Evolutionary conservation across 2,329 filamentous ascomycete genomes (phyloP).

Genomic region (Ustulina deusta): DNA sequence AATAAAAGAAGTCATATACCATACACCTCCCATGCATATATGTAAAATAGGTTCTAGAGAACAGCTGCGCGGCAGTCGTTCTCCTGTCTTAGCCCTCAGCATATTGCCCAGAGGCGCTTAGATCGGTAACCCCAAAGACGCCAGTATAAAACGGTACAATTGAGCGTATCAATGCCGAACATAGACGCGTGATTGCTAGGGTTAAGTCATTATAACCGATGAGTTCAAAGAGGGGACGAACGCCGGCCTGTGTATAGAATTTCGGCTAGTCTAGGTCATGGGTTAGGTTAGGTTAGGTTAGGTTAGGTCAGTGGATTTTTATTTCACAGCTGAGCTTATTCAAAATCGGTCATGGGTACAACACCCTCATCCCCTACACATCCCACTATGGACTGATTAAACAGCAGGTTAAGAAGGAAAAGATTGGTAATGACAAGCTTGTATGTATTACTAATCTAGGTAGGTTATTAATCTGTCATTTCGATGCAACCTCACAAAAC

Average conservation of each 20-base stretch:
- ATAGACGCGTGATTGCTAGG: background rate
- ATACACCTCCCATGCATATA: background rate
- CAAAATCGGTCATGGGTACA: background rate
- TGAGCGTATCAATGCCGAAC: background rate
- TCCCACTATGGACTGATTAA: background rate
- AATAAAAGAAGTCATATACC: conserved; percentile 13
- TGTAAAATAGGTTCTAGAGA: background rate
- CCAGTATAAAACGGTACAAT: background rate
- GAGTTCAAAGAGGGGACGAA: background rate
- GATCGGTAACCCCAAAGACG: background rate
- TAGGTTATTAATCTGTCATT: background rate
- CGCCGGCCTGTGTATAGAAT: background rate
- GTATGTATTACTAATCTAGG: background rate
- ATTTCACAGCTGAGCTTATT: background rate
- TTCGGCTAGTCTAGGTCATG: background rate
- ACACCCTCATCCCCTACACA: background rate
- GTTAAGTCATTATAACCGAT: background rate
- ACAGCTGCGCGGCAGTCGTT: background rate
- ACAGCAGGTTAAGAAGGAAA: background rate
- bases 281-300: background rate
- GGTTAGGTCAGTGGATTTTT: background rate
- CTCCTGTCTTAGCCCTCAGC: background rate
- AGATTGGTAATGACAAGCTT: conserved; percentile 1
- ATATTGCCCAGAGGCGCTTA: background rate
- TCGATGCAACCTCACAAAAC: background rate